Evolutionary conservation across 805 yeast genomes (phyloP).

Genomic region (Ascoidea asiatica): DNA sequence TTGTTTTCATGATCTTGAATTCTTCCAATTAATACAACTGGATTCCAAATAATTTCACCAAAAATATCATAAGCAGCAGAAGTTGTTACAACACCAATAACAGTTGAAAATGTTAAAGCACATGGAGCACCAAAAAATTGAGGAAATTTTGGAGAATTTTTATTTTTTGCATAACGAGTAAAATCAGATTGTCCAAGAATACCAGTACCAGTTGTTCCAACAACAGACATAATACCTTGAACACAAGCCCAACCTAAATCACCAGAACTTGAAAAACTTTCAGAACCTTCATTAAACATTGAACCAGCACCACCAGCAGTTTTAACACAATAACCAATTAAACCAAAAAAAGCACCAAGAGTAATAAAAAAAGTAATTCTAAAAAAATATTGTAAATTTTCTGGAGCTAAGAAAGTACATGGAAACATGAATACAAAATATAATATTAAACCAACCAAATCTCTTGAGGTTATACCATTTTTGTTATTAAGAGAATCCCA

Average conservation of each 20-base stretch:
- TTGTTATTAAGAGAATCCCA: constrained; percentile 15
- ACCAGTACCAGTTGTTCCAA: constrained; percentile 16
- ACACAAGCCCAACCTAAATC: constrained; percentile 17
- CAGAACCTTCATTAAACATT: background rate
- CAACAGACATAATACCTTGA: constrained; percentile 15
- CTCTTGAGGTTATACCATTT: constrained; percentile 22
- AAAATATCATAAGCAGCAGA: constrained; percentile 17
- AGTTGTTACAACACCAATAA: constrained; percentile 19
- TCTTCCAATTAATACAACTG: constrained; percentile 13
- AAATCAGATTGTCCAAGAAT: constrained; percentile 21
- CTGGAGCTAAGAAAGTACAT: constrained; percentile 17
- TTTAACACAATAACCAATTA: constrained; percentile 17
- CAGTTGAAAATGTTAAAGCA: constrained; percentile 17
- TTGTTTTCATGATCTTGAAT: constrained; percentile 13
- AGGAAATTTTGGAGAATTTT: constrained; percentile 14
- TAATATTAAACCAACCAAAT: constrained; percentile 24
- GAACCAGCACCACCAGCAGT: constrained; percentile 17
- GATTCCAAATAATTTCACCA: constrained; percentile 18
- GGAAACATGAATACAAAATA: constrained; percentile 16
- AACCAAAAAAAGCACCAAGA: constrained; percentile 18
- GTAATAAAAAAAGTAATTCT: constrained; percentile 15
- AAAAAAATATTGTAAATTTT: constrained; percentile 16
- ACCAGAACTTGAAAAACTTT: constrained; percentile 1
- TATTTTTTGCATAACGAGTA: constrained; percentile 18
- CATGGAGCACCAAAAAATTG: constrained; percentile 16